Base-by-base conservation (phyloP, 768 basidiomycete genomes). In the Hygrophoropsis aurantiaca region DNA sequence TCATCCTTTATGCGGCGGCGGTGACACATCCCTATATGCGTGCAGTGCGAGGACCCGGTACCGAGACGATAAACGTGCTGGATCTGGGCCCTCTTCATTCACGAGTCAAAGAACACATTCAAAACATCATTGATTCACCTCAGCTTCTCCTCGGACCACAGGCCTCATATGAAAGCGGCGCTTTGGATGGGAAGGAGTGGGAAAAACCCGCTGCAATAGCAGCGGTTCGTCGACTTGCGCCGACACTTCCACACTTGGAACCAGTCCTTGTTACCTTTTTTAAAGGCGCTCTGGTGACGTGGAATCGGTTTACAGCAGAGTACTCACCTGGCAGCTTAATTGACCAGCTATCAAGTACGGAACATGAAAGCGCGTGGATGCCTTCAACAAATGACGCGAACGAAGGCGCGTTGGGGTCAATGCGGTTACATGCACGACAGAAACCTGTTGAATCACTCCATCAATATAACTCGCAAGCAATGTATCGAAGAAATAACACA, bases 201-300 rank as follows among this genome's bases (percentile, higher is more conserved):
- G 50, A 62, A 11, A 27, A 51, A 18, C 53, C 53, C 0, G 46
- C 64, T 1, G 56, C 43, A 6, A 53, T 66, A 21, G 56, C 67
- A 74, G 1, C 61, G 77, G 9, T 68, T 74, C 0, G 74, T 71
- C 41, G 73, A 72, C 3, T 60, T 70, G 1, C 62, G 68, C 13
- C 32, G 21, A 33, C 35, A 10, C 37, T 64, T 6, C 58, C 62
- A 1, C 74, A 76, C 45, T 37, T 70, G 65, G 2, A 51, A 32
- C 32, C 23, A 8, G 18, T 36, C 32, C 45, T 65, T 7, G 46
- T 53, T 11, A 57, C 39, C 8, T 60, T 60, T 37, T 30, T 60
- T 6, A 27, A 50, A 21, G 58, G 56, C 11, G 45, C 57, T 1
- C 21, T 46, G 6, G 49, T 36, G 2, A 44, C 41, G 0, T 58